phyloP scores from a whole-genome alignment of 2,329 filamentous ascomycete genomes.

The Diplodia mutila region DNA sequence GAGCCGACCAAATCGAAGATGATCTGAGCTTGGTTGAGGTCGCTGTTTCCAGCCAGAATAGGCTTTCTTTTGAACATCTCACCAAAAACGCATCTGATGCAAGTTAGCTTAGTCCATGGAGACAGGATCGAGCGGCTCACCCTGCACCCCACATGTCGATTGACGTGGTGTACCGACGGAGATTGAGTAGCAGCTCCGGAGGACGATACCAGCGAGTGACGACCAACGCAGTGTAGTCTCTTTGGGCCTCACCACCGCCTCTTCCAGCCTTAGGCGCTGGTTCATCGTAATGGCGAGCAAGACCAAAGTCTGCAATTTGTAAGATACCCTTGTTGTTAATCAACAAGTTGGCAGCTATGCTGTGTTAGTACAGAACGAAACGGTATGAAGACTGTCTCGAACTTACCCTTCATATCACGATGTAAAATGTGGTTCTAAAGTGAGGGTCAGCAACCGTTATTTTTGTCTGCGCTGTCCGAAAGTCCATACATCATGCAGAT shows the following conservation, averaged over 20 bases:
- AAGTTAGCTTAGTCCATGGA: conserved; percentile 30
- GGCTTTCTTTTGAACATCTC: conserved; percentile 96
- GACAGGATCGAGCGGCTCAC: conserved; percentile 53
- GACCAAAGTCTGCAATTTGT: conserved; percentile 95
- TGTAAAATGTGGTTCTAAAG: conserved; percentile 72
- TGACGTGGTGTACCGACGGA: conserved; percentile 92
- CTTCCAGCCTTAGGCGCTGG: conserved; percentile 73
- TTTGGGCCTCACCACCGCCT: conserved; percentile 79
- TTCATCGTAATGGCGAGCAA: conserved; percentile 92
- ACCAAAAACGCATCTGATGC: conserved; percentile 84
- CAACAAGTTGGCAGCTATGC: conserved; percentile 80
- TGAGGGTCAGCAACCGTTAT: conserved; percentile 21
- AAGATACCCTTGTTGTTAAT: conserved; percentile 93
- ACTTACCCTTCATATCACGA: conserved; percentile 81
- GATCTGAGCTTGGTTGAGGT: conserved; percentile 85
- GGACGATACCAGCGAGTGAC: conserved; percentile 97
- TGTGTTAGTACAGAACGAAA: neutral
- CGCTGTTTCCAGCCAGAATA: conserved; percentile 87
- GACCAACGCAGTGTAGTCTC: conserved; percentile 95
- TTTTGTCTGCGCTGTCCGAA: conserved; percentile 38
- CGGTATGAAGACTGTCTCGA: conserved; percentile 34
- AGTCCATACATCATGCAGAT: conserved; percentile 70
- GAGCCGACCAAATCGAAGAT: conserved; percentile 93
- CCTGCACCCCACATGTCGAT: conserved; percentile 99
- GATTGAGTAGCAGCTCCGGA: conserved; percentile 84